These are phyloP conservation scores for Vitis hybrid DNA, from an alignment of 177 flowering plant species.

Conservation along the genomic window DNA sequence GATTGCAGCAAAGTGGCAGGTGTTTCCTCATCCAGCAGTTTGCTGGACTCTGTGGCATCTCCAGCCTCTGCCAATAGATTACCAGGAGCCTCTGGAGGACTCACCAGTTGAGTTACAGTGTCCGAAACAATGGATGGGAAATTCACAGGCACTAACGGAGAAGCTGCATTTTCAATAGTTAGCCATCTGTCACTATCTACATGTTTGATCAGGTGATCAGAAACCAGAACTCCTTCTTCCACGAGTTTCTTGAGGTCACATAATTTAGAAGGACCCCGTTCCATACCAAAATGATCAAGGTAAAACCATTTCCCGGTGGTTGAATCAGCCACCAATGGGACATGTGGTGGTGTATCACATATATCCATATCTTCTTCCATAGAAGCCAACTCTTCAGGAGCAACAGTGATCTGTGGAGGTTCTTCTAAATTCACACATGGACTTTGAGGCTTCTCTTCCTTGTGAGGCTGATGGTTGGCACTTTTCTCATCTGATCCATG, in stretches of 20 bases:
- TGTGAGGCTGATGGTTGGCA: constrained; percentile 23
- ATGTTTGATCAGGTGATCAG: constrained; percentile 94
- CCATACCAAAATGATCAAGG: constrained; percentile 81
- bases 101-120: constrained; percentile 66
- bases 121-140: constrained; percentile 67
- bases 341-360: constrained; percentile 94
- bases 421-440: constrained; percentile 28
- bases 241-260: constrained; percentile 73
- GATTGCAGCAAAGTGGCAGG: constrained; percentile 14
- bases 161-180: constrained; percentile 93
- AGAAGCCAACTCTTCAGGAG: constrained; percentile 68
- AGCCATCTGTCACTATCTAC: constrained; percentile 85
- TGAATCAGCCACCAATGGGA: constrained; percentile 43
- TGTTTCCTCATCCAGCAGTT: constrained; percentile 29
- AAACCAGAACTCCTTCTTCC: constrained; percentile 67
- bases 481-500: constrained; percentile 34
- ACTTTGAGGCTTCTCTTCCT: constrained; percentile 37
- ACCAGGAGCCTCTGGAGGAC: constrained; percentile 96
- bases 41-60: constrained; percentile 35
- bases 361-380: constrained; percentile 99
- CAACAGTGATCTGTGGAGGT: constrained; percentile 40
- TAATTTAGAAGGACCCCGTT: constrained; percentile 84
- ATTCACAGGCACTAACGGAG: constrained; percentile 64
- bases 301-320: constrained; percentile 80
- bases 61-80: constrained; percentile 71